phyloP scores from a whole-genome alignment of 257 asterid species.

The Ocimum tenuiflorum region DNA sequence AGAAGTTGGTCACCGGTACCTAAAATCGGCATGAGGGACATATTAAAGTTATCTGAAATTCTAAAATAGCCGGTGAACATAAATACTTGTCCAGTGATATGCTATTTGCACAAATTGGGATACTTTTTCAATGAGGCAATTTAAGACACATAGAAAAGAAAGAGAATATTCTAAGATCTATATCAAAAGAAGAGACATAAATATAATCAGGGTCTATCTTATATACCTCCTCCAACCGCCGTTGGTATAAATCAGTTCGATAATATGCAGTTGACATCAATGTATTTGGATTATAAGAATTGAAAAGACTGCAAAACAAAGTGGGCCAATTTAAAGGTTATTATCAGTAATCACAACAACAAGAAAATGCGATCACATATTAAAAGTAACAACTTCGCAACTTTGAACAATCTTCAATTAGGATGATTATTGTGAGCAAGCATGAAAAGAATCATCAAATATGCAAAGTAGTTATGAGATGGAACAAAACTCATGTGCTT shows the following conservation, averaged over 20 bases:
- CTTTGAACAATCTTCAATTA: constrained; percentile 5
- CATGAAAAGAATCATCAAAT: constrained; percentile 13
- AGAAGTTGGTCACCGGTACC: constrained; percentile 96
- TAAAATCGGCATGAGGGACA: constrained; percentile 23
- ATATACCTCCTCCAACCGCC: constrained; percentile 63
- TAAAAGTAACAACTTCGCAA: background rate
- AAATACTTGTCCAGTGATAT: background rate
- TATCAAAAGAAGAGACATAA: constrained; percentile 8
- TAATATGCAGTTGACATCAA: constrained; percentile 87
- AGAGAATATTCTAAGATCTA: constrained; percentile 7
- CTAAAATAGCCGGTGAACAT: background rate
- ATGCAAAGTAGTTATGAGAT: background rate
- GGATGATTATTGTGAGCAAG: background rate
- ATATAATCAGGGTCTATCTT: constrained; percentile 5
- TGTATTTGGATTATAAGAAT: constrained; percentile 64
- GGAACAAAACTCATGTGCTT: background rate
- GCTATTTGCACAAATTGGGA: background rate
- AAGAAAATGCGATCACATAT: background rate
- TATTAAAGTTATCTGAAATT: background rate
- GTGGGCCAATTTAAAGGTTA: constrained; percentile 15
- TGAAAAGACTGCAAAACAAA: constrained; percentile 66
- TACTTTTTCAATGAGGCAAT: background rate
- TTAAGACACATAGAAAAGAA: background rate
- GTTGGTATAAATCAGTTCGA: constrained; percentile 72
- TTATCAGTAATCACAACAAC: background rate